Conservation (phyloP, 805 yeast species). For the Pichia kluyveri region DNA sequence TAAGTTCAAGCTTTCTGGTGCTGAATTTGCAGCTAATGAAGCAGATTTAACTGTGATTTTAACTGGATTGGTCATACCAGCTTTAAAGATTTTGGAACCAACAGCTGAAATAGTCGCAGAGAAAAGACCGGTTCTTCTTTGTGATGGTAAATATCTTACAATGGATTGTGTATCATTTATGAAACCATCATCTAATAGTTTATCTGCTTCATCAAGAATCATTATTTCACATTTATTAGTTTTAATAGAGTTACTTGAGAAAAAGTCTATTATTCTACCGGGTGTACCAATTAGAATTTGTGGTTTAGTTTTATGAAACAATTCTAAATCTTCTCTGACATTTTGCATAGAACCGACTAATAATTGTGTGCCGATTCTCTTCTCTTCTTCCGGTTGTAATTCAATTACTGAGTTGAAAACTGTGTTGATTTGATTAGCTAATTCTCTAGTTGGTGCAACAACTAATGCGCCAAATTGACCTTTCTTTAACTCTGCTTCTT, state of each 20-base stretch:
- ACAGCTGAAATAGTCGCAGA: conserved; percentile 90
- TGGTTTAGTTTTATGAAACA: conserved; percentile 46
- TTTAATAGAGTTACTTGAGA: conserved; percentile 49
- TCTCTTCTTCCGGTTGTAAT: conserved; percentile 40
- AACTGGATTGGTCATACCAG: conserved; percentile 92
- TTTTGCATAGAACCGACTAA: conserved; percentile 56
- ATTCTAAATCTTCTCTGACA: conserved; percentile 63
- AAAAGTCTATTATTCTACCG: conserved; percentile 74
- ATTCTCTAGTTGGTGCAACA: conserved; percentile 59
- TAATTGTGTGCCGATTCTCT: conserved; percentile 43
- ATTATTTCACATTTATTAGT: conserved; percentile 60
- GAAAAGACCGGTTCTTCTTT: conserved; percentile 86
- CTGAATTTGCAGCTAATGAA: conserved; percentile 20
- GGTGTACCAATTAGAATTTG: conserved; percentile 87
- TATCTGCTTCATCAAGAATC: conserved; percentile 90
- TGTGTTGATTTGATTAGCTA: conserved; percentile 58
- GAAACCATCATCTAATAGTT: conserved; percentile 72
- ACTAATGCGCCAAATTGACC: conserved; percentile 70
- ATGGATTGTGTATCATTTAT: conserved; percentile 60
- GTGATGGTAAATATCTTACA: conserved; percentile 68
- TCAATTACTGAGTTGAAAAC: conserved; percentile 56
- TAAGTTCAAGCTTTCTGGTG: conserved; percentile 59
- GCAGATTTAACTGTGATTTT: conserved; percentile 65
- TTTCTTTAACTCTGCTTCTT: conserved; percentile 30
- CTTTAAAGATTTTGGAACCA: conserved; percentile 65